These are phyloP conservation scores for Lactarius sp. DNA, from an alignment of 768 basidiomycete species.

Conservation along the genomic window DNA sequence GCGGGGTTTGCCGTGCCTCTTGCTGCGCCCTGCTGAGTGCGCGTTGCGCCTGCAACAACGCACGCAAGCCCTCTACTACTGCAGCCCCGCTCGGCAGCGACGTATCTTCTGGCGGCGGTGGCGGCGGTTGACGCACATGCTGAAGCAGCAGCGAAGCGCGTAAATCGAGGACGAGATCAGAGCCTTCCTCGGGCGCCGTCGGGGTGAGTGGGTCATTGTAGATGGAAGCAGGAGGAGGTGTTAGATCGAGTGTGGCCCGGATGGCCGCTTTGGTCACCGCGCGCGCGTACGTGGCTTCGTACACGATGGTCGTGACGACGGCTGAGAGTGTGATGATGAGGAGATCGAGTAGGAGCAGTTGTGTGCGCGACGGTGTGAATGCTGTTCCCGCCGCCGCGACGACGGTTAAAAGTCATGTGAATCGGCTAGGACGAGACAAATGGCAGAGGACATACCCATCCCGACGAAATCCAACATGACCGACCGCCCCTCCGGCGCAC, in stretches of 20 bases:
- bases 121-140: constrained; percentile 53
- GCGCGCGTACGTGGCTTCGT: constrained; percentile 50
- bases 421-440: not conserved
- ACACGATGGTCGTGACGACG: constrained; percentile 61
- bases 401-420: not conserved
- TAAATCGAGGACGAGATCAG: constrained; percentile 47
- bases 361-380: constrained; percentile 57
- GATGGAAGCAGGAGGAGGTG: constrained; percentile 33
- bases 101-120: constrained; percentile 34
- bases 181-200: constrained; percentile 16
- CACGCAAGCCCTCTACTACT: constrained; percentile 37
- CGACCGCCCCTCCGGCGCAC: constrained; percentile 51
- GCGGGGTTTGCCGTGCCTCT: constrained; percentile 26
- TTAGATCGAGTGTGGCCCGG: constrained; percentile 32
- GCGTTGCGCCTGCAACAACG: constrained; percentile 48
- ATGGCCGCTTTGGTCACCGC: constrained; percentile 36
- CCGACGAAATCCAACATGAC: constrained; percentile 78
- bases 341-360: constrained; percentile 63
- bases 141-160: constrained; percentile 48
- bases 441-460: constrained; percentile 46
- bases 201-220: constrained; percentile 25
- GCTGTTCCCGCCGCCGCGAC: constrained; percentile 20
- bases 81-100: constrained; percentile 60
- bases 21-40: constrained; percentile 28
- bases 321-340: constrained; percentile 63